Percentiles rank a stretch among this genome's conserved stretches.
phyloP scores from a whole-genome alignment of 768 basidiomycete species.

The Leccinum imitatum region DNA sequence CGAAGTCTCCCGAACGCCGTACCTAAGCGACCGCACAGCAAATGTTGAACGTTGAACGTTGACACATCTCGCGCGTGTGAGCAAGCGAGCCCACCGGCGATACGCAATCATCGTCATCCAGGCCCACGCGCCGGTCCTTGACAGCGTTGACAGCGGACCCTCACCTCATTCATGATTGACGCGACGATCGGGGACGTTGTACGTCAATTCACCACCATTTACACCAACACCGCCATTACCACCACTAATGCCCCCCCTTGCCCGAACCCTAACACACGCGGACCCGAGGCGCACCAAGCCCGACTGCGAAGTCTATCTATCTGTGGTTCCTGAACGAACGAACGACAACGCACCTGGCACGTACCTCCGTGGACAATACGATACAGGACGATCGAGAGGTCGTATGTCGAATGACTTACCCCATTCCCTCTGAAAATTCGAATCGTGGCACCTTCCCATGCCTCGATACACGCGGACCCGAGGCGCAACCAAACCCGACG shows the following conservation, averaged over 20 bases:
- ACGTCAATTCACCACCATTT: background rate
- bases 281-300: slow-evolving; percentile 6
- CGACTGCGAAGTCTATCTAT: background rate
- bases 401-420: background rate
- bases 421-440: background rate
- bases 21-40: background rate
- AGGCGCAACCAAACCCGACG: background rate
- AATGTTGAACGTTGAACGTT: background rate
- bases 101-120: background rate
- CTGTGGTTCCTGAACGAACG: background rate
- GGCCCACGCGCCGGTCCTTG: background rate
- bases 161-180: background rate
- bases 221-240: background rate
- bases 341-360: background rate
- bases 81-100: background rate
- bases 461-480: background rate
- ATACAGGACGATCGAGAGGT: background rate
- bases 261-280: slow-evolving; percentile 7
- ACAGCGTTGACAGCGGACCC: background rate
- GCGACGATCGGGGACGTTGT: background rate
- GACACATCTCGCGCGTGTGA: background rate
- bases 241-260: background rate
- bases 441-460: background rate
- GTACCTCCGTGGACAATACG: background rate
- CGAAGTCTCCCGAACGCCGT: background rate